Evolutionary conservation across 169 alveolate genomes (phyloP).

Genomic region (Perkinsus olseni): DNA sequence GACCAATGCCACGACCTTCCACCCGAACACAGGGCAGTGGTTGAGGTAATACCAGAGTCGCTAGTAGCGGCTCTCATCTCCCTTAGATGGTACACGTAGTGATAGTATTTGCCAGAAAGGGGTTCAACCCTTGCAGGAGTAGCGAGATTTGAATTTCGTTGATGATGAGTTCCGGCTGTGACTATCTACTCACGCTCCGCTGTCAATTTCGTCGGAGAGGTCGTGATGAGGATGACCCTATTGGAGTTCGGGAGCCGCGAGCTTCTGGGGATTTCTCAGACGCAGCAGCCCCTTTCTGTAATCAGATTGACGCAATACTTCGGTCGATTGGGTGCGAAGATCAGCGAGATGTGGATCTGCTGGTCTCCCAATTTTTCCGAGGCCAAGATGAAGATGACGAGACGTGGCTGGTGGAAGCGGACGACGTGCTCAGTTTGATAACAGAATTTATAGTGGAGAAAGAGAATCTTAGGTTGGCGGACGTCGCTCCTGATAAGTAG

Average conservation of each 20-base stretch:
- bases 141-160: too few relatives aligned
- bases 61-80: too few relatives aligned
- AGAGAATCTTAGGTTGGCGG: not conserved
- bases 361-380: slow-evolving; percentile 14
- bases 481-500: not conserved
- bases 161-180: too few relatives aligned
- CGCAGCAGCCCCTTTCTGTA: too few relatives aligned
- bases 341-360: slow-evolving; percentile 17
- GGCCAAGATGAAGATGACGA: slow-evolving; percentile 38
- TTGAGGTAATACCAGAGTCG: not conserved
- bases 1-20: not conserved
- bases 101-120: too few relatives aligned
- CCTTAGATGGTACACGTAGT: too few relatives aligned
- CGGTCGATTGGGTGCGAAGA: slow-evolving; percentile 18
- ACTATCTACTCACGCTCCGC: too few relatives aligned
- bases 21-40: not conserved
- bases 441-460: slow-evolving; percentile 24
- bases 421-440: slow-evolving; percentile 21
- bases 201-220: too few relatives aligned
- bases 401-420: slow-evolving; percentile 26
- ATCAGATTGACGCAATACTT: slow-evolving; percentile 15
- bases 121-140: too few relatives aligned
- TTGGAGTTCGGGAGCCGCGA: too few relatives aligned
- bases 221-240: too few relatives aligned
- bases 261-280: too few relatives aligned